Evolutionary conservation across 2,329 filamentous ascomycete species (phyloP).

Genomic region (Xylariaceae sp.): DNA sequence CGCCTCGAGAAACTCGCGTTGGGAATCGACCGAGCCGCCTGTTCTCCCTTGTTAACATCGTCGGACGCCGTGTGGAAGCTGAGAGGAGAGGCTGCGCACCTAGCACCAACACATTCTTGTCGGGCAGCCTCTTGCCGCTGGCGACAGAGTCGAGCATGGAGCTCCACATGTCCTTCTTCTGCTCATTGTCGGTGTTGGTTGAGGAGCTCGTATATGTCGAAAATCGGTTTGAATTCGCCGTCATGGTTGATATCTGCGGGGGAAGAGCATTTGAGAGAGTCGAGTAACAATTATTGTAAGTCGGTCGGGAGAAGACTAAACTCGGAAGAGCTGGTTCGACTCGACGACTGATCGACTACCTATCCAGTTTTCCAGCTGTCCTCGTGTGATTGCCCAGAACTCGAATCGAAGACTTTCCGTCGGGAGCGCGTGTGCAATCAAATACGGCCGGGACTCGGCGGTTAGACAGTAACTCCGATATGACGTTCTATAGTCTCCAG

Average conservation of each 20-base stretch:
- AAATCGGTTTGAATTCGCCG: slow-evolving; percentile 49
- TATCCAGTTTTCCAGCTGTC: not conserved
- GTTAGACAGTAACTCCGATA: not conserved
- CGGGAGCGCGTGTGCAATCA: slow-evolving; percentile 19
- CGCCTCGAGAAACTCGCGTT: slow-evolving; percentile 74
- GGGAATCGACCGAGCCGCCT: slow-evolving; percentile 78
- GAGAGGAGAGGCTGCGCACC: slow-evolving; percentile 42
- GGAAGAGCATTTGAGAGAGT: slow-evolving; percentile 24
- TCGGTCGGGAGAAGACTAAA: not conserved
- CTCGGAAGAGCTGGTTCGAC: slow-evolving; percentile 1
- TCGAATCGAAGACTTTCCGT: slow-evolving; percentile 18
- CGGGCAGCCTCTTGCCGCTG: slow-evolving; percentile 80
- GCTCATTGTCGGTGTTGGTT: slow-evolving; percentile 55
- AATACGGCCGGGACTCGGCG: not conserved
- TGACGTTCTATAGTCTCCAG: not conserved
- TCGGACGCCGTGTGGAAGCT: not conserved
- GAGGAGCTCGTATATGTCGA: slow-evolving; percentile 56
- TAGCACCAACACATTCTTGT: slow-evolving; percentile 85
- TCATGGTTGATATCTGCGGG: slow-evolving; percentile 37
- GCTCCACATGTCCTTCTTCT: slow-evolving; percentile 89
- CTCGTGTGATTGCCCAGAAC: slow-evolving; percentile 12
- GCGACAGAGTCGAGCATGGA: slow-evolving; percentile 88
- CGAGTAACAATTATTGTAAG: slow-evolving; percentile 3
- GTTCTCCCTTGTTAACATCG: slow-evolving; percentile 31
- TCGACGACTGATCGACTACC: not conserved